Conservation (phyloP, 2,329 filamentous ascomycete species). For the Trichoderma atrobrunneum region DNA sequence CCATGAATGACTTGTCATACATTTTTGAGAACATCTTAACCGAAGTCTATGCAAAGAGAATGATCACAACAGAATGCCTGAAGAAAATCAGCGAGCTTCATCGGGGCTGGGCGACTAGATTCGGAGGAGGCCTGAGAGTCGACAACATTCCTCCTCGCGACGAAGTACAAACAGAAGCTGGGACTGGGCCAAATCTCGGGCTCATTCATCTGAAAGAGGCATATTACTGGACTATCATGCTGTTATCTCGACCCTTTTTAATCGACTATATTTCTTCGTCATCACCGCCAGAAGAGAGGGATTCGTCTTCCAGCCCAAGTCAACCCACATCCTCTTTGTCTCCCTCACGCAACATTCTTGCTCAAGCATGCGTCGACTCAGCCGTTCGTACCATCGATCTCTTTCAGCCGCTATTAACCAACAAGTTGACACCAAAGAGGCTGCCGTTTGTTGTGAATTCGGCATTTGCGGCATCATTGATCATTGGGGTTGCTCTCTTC, state of each 20-base stretch:
- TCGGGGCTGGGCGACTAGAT: background rate
- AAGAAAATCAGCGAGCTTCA: background rate
- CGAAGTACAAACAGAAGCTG: background rate
- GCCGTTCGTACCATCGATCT: background rate
- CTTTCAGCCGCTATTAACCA: background rate
- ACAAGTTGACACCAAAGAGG: background rate
- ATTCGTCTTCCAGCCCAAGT: background rate
- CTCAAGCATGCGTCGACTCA: background rate
- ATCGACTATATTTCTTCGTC: conserved; percentile 1
- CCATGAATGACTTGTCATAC: background rate
- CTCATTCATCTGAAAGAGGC: background rate
- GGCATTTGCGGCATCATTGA: background rate
- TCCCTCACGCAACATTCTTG: background rate
- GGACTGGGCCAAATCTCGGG: background rate
- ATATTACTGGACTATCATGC: background rate
- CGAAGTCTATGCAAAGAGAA: background rate
- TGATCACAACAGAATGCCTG: background rate
- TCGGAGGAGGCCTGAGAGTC: background rate
- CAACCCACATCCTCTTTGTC: background rate
- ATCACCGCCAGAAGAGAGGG: background rate
- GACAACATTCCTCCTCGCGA: background rate
- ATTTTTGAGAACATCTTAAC: background rate
- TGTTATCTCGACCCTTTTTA: background rate
- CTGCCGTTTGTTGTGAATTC: background rate
- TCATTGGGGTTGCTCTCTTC: background rate